Base-by-base conservation (phyloP, 2,329 filamentous ascomycete genomes). In the Cryphonectria japonica region DNA sequence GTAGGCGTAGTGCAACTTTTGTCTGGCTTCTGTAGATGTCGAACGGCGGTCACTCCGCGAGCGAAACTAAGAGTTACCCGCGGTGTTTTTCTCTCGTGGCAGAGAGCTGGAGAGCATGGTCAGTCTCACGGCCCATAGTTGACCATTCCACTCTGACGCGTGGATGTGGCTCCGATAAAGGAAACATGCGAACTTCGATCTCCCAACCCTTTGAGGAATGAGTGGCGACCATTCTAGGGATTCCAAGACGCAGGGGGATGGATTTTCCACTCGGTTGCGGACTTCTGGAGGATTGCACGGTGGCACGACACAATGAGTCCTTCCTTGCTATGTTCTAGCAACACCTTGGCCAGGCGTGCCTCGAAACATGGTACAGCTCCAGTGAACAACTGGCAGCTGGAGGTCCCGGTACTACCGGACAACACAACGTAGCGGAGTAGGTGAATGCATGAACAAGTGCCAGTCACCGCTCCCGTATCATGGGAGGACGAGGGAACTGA, bases 371-470 rank as follows among this genome's bases (percentile, higher is more conserved):
- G 46, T n/a, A 61, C 9, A 19, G 59, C 8, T 26, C 59, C 34
- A n/a, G 34, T n/a, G 29, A 4, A 61, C 34, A 39, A 7, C 34
- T 61, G 59, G 32, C 32, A 22, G 19, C 32, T 39, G 34, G 59
- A 8, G 59, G 19, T 37, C 14, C 57, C n/a, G 7, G 59, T 59
- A 59, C 54, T 19, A 59, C 29, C 13, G 29, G 26, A 34, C 26
- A 59, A 62, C 7, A 61, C 59, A 13, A 19, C 3, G 9, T 8
- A 63, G 61, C 61, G 37, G 37, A 29, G 29, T 26, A 32, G 63
- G 14, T 50, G 29, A 50, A n/a, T 54, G 63, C 63, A 66, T 46
- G 32, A 52, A 54, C 46, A 61, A 34, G 29, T 39, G 46, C 22
- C 46, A 19, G 11, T 39, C 64, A 14, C 64, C 46, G 32, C 46